Conservation (phyloP, 306 rosid species). For the Vigna unguiculata region DNA sequence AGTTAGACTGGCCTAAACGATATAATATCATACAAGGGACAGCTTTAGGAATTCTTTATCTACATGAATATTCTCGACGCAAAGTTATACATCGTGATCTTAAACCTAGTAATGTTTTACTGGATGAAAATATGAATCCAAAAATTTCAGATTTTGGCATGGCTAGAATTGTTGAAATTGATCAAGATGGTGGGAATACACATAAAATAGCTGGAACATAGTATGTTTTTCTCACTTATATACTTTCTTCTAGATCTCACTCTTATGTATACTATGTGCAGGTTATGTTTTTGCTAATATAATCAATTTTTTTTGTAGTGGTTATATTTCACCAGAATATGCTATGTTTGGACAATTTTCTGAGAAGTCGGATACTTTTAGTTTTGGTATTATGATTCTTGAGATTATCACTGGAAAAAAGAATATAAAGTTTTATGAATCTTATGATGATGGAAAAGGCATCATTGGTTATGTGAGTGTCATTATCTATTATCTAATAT, state of each 20-base stretch:
- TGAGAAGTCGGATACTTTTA: conserved; percentile 49
- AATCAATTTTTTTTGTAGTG: neutral
- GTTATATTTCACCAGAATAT: neutral
- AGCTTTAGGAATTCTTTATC: conserved; percentile 53
- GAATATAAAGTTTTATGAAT: neutral
- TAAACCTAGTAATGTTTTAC: conserved; percentile 52
- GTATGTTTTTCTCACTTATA: conserved; percentile 47
- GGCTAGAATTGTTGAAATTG: conserved; percentile 50
- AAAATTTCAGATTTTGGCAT: conserved; percentile 66
- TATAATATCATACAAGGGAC: conserved; percentile 49
- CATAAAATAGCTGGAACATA: conserved; percentile 58
- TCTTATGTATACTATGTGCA: too few species aligned
- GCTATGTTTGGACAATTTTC: conserved; percentile 47
- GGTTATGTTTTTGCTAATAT: neutral
- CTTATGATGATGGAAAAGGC: neutral
- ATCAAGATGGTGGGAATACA: conserved; percentile 32
- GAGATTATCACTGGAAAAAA: neutral
- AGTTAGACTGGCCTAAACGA: conserved; percentile 45
- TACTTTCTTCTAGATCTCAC: neutral
- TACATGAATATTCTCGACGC: conserved; percentile 62
- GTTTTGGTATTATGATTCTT: neutral
- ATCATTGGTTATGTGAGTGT: conserved; percentile 38
- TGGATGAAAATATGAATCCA: conserved; percentile 53
- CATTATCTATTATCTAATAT: too few species aligned
- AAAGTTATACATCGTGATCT: conserved; percentile 44